Conservation (phyloP, 164 flowering plant species). For the Vitis cinerea region DNA sequence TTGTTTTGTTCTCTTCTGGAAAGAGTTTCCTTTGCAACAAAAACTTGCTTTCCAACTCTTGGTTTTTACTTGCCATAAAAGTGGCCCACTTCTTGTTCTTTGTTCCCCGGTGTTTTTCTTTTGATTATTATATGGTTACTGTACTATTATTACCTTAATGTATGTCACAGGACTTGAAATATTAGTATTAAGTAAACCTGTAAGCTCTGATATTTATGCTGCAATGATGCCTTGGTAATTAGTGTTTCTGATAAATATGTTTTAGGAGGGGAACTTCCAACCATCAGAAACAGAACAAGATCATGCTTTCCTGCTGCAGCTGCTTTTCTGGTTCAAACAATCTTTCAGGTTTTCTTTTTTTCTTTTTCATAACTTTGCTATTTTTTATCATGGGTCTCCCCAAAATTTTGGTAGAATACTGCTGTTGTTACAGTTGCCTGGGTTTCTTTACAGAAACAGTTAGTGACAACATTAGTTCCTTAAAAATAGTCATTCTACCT, state of each 20-base stretch:
- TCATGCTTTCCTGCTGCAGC: constrained; percentile 89
- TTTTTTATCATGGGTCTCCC: constrained; percentile 2
- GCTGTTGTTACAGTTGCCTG: background rate
- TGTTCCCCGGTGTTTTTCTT: background rate
- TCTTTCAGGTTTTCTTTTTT: constrained; percentile 66
- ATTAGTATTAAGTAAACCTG: background rate
- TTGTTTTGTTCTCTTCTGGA: background rate
- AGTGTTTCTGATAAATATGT: constrained; percentile 12
- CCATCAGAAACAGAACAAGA: constrained; percentile 75
- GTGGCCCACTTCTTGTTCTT: too few relatives aligned
- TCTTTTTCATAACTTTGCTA: constrained; percentile 2
- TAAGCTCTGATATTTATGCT: too few relatives aligned
- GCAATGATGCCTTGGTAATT: constrained; percentile 5
- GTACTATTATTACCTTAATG: background rate
- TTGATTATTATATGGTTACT: too few relatives aligned
- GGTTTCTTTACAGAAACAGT: background rate
- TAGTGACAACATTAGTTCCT: background rate
- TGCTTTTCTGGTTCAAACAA: constrained; percentile 93
- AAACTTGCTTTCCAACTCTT: background rate
- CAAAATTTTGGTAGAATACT: background rate
- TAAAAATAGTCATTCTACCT: background rate
- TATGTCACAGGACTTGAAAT: background rate
- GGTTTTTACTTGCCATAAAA: too few relatives aligned
- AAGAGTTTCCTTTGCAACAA: background rate
- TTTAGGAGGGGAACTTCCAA: constrained; percentile 83